Base-by-base conservation (phyloP, 176 grass and related monocot genomes). In the Hsuehochloa calcarea region DNA sequence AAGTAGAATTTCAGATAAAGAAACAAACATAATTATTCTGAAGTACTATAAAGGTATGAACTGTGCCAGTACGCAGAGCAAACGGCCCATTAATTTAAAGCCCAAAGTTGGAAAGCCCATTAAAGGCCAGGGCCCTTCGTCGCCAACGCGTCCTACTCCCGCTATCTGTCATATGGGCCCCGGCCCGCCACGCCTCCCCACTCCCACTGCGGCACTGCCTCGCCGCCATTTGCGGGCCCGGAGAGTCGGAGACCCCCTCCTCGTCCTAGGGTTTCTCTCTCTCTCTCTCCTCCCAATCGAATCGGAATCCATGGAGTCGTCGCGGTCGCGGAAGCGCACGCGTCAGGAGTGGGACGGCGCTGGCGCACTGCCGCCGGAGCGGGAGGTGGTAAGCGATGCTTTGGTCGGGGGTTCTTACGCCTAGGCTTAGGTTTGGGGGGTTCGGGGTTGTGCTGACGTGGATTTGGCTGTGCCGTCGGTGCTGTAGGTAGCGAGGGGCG, bases 291-390 rank as follows among this genome's bases (percentile, higher is more conserved):
- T 25, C 59, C 78, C 75, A 8, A 80, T 66, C 70, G 80, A 77
- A 68, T 84, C 64, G 71, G 72, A 87, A 72, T 76, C 67, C 77
- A 98, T 95, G 95, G 95, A 89, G 62, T 84, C 76, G 9, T 87
- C 75, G 71, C 82, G 89, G 83, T 86, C 91, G 25, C 87, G 90
- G 72, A 97, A 97, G 87, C 84, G 95, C 60, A 75, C 86, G 45
- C 91, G 92, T 79, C 90, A 91, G 38, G 80, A 74, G 9, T 85
- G 49, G 65, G 85, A 90, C 81, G 64, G 45, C 49, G 68, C 35
- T 62, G 78, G 62, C 49, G 77, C 77, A 31, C 82, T 80, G 23
- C 87, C 90, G 72, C 60, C 67, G n/a, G 87, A 91, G 76, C 72
- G 87, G 77, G 85, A 90, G 78, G 95, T 95, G 74, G 84, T 90